phyloP scores from a whole-genome alignment of 345 rosid species.

The Salix exigua region DNA sequence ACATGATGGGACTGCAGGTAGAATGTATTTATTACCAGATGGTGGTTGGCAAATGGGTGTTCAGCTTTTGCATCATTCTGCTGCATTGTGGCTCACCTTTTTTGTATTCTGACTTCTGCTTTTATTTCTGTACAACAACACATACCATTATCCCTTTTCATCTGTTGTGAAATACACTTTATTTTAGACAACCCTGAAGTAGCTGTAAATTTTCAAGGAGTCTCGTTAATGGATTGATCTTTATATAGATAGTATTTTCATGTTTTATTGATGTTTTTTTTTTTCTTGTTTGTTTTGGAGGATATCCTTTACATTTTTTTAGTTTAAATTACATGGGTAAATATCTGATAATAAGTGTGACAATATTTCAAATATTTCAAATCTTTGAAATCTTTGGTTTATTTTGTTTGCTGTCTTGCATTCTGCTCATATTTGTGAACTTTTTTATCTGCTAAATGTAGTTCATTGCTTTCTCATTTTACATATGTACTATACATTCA shows the following conservation, averaged over 20 bases:
- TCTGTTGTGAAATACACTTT: constrained; percentile 58
- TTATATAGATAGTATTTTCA: not conserved
- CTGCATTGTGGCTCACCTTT: not conserved
- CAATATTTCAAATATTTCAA: not conserved
- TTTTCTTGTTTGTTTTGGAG: not conserved
- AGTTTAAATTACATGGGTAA: not conserved
- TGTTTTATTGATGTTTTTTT: not conserved
- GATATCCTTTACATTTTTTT: not conserved
- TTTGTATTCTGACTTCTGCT: not conserved
- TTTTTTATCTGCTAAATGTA: not conserved
- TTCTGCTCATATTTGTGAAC: not conserved
- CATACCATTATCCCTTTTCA: not conserved
- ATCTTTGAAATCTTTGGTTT: not conserved
- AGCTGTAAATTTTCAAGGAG: constrained; percentile 28
- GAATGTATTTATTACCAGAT: not conserved
- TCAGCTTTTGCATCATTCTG: not conserved
- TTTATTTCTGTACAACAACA: not conserved
- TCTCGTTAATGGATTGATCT: not conserved
- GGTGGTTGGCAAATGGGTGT: not conserved
- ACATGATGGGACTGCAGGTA: constrained; percentile 87
- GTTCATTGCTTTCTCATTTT: not conserved
- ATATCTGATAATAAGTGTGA: not conserved
- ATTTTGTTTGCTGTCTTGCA: not conserved
- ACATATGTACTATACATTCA: not conserved
- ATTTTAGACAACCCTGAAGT: constrained; percentile 75